Evolutionary conservation across 2,329 filamentous ascomycete species (phyloP), one percentile per base, ranked within the genome.

Genomic region (Neofusicoccum laricinum): DNA sequence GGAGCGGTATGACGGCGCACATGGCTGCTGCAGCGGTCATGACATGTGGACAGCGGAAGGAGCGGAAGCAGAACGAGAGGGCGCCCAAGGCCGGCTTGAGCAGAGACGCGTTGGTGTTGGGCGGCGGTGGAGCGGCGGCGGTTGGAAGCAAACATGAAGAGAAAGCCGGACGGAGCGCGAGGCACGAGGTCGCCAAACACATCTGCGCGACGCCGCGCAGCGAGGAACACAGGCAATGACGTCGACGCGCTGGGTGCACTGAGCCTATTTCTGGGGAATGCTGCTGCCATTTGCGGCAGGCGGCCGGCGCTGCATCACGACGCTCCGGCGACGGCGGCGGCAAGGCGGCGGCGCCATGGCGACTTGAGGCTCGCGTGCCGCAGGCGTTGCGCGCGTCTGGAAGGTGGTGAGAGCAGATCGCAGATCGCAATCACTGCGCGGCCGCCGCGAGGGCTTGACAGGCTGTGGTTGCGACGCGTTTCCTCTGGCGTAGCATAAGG

Each of bases 401-500:
- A 32, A 45, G 38, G 53, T 38, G 55, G 41, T n/a, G 7, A 32
- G 41, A 14, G 55, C 55, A 21, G 10, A 36, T 25, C 41, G 55
- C 30, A 46, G 55, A 59, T 59, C 55, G 55, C 55, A 59, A 59
- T 59, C 41, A 59, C 17, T 17, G 36, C 25, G 40, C n/a, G 21
- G 5, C 11, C 48, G 51, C 34, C 0, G 51, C 21, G 36, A 32
- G 53, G 25, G 30, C 25, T 41, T 41, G 55, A 59, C 55, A 59
- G 55, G 55, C 41, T 48, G 41, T 36, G 40, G 17, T 25, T 59
- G 40, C 41, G n/a, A 46, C 41, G 30, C 30, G 41, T 17, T 17
- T 43, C 17, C 38, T n/a, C 38, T 38, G 12, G 21, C 14, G 55
- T 59, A 36, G 55, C 6, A 59, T 40, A 34, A 58, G 41, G 40